A percentile compares a stretch with the other conserved stretches of the same genome.
These are phyloP conservation scores for Thuja plicata DNA, from an alignment of 83 land plant species.

Conservation along the genomic window DNA sequence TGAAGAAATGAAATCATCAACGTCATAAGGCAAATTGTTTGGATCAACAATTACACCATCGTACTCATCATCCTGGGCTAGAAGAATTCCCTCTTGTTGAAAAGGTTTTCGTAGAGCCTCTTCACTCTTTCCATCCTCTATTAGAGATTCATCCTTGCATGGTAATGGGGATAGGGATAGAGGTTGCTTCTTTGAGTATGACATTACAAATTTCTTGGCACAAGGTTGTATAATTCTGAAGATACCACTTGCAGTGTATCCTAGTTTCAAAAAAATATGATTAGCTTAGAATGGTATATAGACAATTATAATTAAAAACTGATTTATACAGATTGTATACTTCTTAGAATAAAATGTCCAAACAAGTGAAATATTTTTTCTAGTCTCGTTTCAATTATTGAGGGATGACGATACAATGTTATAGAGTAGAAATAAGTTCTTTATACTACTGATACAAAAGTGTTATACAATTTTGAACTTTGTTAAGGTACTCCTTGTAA, in stretches of 20 bases:
- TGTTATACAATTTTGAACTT: neutral
- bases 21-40: constrained; percentile 25
- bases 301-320: neutral
- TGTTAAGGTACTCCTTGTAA: neutral
- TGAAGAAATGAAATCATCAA: constrained; percentile 24
- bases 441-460: neutral
- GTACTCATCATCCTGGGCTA: constrained; percentile 35
- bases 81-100: constrained; percentile 15
- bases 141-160: neutral
- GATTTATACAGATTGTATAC: neutral
- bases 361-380: neutral
- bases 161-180: neutral
- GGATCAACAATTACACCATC: constrained; percentile 35
- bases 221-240: neutral
- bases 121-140: neutral
- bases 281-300: neutral
- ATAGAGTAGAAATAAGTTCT: neutral
- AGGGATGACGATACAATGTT: neutral
- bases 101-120: neutral
- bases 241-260: neutral
- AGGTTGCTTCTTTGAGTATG: constrained; percentile 3
- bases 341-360: neutral
- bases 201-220: neutral
- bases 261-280: neutral
- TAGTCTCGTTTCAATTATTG: neutral